phyloP scores from a whole-genome alignment of 345 rosid genomes.

The Linum usitatissimum region DNA sequence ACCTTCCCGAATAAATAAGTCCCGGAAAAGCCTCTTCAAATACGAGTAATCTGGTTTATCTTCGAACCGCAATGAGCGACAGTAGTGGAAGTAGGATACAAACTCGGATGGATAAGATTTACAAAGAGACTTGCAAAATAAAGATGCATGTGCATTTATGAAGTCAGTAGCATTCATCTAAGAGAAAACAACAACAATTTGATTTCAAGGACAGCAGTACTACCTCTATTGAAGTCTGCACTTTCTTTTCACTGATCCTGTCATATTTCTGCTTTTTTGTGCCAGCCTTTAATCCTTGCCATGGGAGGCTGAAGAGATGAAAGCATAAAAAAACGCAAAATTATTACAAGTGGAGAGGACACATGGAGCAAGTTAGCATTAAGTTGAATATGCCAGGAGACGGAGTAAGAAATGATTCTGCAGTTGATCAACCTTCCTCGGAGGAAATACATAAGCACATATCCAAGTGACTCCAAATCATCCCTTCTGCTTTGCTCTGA shows the following conservation, averaged over 20 bases:
- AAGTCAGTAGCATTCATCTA: not conserved
- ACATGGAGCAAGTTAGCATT: not conserved
- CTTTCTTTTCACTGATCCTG: constrained; percentile 93
- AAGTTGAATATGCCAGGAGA: not conserved
- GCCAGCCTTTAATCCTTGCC: constrained; percentile 95
- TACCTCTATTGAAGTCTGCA: constrained; percentile 89
- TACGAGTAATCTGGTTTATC: constrained; percentile 96
- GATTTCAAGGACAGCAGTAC: not conserved
- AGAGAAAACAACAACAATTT: too few relatives aligned
- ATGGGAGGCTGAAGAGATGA: constrained; percentile 63
- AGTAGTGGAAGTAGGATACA: constrained; percentile 88
- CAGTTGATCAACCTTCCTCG: constrained; percentile 63
- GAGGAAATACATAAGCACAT: constrained; percentile 92
- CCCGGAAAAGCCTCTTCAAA: constrained; percentile 86
- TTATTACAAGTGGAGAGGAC: constrained; percentile 11
- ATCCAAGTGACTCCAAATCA: constrained; percentile 95
- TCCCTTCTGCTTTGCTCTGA: constrained; percentile 98
- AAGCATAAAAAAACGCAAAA: not conserved
- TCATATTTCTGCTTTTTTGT: constrained; percentile 97
- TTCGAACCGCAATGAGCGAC: constrained; percentile 89
- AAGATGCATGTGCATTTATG: not conserved
- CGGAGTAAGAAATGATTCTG: not conserved
- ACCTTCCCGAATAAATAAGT: constrained; percentile 92
- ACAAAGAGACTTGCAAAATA: constrained; percentile 56
- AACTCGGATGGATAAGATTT: constrained; percentile 77